These are phyloP conservation scores for Vinca major DNA, from an alignment of 305 asterid species.

Conservation along the genomic window DNA sequence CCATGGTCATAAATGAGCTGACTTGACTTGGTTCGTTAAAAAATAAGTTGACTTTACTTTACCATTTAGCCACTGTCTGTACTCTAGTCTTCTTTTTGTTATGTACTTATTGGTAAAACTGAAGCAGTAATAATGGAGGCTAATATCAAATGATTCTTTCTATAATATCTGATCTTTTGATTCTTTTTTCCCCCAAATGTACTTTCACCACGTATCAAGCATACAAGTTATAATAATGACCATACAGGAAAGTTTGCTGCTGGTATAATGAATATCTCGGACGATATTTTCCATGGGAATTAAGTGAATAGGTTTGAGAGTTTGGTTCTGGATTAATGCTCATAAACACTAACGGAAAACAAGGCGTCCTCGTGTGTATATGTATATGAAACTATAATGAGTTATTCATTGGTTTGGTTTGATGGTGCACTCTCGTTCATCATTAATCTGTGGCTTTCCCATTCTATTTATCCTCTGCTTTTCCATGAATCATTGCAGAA, in stretches of 20 bases:
- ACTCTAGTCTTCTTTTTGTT: too few relatives aligned
- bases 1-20: background rate
- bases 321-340: background rate
- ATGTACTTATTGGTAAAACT: background rate
- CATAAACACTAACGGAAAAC: too few relatives aligned
- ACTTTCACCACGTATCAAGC: background rate
- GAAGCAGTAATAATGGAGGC: background rate
- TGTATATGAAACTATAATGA: background rate
- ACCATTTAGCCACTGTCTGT: too few relatives aligned
- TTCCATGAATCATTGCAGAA: conserved; percentile 45
- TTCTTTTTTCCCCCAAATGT: background rate
- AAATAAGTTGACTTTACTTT: too few relatives aligned
- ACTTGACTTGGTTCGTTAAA: background rate
- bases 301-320: background rate
- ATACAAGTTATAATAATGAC: too few relatives aligned
- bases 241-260: background rate
- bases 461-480: conserved; percentile 6
- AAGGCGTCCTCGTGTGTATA: too few relatives aligned
- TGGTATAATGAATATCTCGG: background rate
- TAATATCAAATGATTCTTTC: too few relatives aligned
- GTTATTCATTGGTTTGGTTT: background rate
- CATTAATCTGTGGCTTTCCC: background rate
- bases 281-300: background rate
- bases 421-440: background rate
- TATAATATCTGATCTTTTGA: too few relatives aligned